These are phyloP conservation scores for Anacardium occidentale DNA, from an alignment of 345 rosid genomes.

Conservation along the genomic window DNA sequence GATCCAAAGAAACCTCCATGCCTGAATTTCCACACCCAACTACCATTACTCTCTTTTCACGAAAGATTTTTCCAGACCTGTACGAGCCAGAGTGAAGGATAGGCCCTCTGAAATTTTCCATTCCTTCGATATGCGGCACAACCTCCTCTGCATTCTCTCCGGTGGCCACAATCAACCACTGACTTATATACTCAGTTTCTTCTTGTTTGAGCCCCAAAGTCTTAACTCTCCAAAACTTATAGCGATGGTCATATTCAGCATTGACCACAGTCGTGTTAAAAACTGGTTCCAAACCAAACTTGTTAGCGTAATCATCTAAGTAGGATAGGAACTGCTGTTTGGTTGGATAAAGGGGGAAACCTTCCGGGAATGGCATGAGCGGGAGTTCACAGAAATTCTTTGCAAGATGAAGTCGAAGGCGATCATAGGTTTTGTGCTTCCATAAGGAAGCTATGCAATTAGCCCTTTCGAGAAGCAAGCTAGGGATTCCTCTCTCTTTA, in stretches of 20 bases:
- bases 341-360: slow-evolving; percentile 74
- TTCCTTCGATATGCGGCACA: slow-evolving; percentile 62
- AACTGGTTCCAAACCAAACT: slow-evolving; percentile 48
- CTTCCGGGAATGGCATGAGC: slow-evolving; percentile 54
- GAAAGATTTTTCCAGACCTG: slow-evolving; percentile 50
- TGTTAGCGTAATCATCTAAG: slow-evolving; percentile 45
- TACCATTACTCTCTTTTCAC: slow-evolving; percentile 58
- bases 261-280: slow-evolving; percentile 52
- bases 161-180: slow-evolving; percentile 73
- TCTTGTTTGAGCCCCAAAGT: slow-evolving; percentile 35
- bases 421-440: slow-evolving; percentile 80
- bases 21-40: slow-evolving; percentile 97
- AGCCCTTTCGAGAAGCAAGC: slow-evolving; percentile 67
- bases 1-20: slow-evolving; percentile 89
- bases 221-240: slow-evolving; percentile 60
- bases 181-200: slow-evolving; percentile 47
- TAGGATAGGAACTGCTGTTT: slow-evolving; percentile 69
- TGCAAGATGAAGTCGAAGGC: slow-evolving; percentile 88
- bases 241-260: slow-evolving; percentile 49
- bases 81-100: slow-evolving; percentile 60
- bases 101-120: slow-evolving; percentile 48
- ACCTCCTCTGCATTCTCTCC: slow-evolving; percentile 84
- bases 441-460: slow-evolving; percentile 74
- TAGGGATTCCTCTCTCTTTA: slow-evolving; percentile 45
- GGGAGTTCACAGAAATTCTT: slow-evolving; percentile 82